Evolutionary conservation across 1,139 yeast genomes (phyloP).

Genomic region (Blastobotrys petasosporus): DNA sequence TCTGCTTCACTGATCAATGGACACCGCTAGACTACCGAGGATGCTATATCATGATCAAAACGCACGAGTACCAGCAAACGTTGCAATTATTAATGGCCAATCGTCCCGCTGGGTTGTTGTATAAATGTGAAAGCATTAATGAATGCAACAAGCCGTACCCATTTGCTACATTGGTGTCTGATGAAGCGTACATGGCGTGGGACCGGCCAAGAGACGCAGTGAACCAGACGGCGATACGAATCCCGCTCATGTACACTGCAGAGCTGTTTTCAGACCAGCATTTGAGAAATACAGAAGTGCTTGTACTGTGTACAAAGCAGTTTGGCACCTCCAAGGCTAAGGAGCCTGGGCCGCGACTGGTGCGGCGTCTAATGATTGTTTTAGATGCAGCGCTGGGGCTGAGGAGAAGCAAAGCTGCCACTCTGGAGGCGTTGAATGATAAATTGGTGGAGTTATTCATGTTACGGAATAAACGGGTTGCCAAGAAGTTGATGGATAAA

Average conservation of each 20-base stretch:
- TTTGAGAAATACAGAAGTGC: constrained; percentile 18
- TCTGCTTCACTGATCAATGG: constrained; percentile 15
- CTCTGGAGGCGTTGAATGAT: neutral
- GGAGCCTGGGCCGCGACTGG: neutral
- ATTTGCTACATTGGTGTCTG: constrained; percentile 24
- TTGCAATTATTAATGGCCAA: constrained; percentile 16
- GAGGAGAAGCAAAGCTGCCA: neutral
- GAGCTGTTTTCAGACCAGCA: constrained; percentile 22
- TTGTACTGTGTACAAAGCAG: constrained; percentile 6
- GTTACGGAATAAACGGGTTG: constrained; percentile 4
- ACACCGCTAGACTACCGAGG: constrained; percentile 15
- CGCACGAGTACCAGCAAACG: constrained; percentile 8
- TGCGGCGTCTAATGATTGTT: neutral
- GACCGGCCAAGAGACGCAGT: constrained; percentile 11
- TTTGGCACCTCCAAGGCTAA: neutral
- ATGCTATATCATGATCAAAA: constrained; percentile 20
- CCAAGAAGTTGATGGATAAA: neutral
- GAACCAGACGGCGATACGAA: constrained; percentile 7
- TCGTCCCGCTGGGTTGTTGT: constrained; percentile 25
- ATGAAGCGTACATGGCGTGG: constrained; percentile 26
- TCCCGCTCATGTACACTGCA: constrained; percentile 28
- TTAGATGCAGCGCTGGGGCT: neutral
- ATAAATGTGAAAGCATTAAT: constrained; percentile 18
- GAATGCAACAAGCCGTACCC: constrained; percentile 19
- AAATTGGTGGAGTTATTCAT: neutral